Conservation (phyloP, 345 rosid species). For the Acer yangbiense region DNA sequence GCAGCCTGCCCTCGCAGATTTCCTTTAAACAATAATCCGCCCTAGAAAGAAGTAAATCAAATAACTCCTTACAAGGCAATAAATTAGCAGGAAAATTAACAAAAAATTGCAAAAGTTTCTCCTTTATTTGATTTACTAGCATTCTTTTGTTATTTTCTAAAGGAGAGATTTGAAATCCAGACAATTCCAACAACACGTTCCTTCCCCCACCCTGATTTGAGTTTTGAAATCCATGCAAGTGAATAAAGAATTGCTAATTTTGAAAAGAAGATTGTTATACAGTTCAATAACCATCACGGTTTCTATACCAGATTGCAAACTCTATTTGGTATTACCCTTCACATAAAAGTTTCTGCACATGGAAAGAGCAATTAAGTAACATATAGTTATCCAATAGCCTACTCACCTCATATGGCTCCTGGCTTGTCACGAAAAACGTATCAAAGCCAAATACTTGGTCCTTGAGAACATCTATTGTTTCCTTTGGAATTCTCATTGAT, state of each 20-base stretch:
- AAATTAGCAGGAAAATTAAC: constrained; percentile 4
- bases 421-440: constrained; percentile 91
- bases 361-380: constrained; percentile 12
- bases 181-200: neutral
- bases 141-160: neutral
- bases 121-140: constrained; percentile 5
- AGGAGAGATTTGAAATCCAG: constrained; percentile 13
- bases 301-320: constrained; percentile 3
- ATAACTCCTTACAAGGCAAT: constrained; percentile 2
- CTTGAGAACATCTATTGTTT: constrained; percentile 76
- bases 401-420: constrained; percentile 96
- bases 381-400: neutral
- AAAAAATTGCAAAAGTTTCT: neutral
- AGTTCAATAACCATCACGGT: neutral
- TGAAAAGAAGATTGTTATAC: neutral
- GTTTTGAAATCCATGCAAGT: constrained; percentile 6
- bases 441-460: constrained; percentile 97
- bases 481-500: constrained; percentile 76
- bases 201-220: neutral
- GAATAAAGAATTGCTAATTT: neutral
- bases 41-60: constrained; percentile 46
- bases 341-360: constrained; percentile 10
- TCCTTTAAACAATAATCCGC: constrained; percentile 91
- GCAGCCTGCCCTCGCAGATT: constrained; percentile 86
- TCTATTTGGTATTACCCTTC: constrained; percentile 12